These are phyloP conservation scores for Pseudocercospora vitis DNA, from an alignment of 2,329 filamentous ascomycete species.

Conservation along the genomic window DNA sequence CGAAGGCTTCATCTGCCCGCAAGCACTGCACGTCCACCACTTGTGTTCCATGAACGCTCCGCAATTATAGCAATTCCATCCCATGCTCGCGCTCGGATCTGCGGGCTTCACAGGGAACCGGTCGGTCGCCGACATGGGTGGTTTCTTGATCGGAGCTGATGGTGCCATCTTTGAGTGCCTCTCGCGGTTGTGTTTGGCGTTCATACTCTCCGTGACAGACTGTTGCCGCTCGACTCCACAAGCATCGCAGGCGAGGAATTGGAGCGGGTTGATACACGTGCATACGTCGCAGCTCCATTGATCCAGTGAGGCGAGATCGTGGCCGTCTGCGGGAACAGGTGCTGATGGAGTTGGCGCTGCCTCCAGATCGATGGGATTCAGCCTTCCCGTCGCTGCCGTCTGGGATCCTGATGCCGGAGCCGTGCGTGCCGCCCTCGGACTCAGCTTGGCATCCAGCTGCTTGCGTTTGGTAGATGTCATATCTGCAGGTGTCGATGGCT, in stretches of 20 bases:
- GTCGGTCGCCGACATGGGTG: conserved; percentile 10
- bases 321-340: conserved; percentile 35
- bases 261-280: conserved; percentile 62
- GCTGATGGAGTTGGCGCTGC: conserved; percentile 3
- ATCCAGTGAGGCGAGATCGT: conserved; percentile 25
- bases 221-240: conserved; percentile 58
- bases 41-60: conserved; percentile 63
- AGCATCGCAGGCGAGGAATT: conserved; percentile 60
- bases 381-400: not conserved
- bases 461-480: conserved; percentile 5
- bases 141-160: conserved; percentile 6
- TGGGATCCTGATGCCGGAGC: not conserved
- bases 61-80: conserved; percentile 60
- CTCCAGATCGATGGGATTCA: conserved; percentile 9
- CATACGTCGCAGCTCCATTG: conserved; percentile 62
- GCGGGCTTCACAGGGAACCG: conserved; percentile 20
- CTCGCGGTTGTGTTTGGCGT: conserved; percentile 6
- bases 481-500: conserved; percentile 1
- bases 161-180: conserved; percentile 29
- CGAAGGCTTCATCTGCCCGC: conserved; percentile 58
- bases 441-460: conserved; percentile 1
- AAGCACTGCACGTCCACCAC: conserved; percentile 65
- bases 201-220: conserved; percentile 33
- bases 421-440: not conserved
- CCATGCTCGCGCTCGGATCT: conserved; percentile 51